phyloP scores from a whole-genome alignment of 192 early-diverging fungal species.

The Chytriomyces sp. region DNA sequence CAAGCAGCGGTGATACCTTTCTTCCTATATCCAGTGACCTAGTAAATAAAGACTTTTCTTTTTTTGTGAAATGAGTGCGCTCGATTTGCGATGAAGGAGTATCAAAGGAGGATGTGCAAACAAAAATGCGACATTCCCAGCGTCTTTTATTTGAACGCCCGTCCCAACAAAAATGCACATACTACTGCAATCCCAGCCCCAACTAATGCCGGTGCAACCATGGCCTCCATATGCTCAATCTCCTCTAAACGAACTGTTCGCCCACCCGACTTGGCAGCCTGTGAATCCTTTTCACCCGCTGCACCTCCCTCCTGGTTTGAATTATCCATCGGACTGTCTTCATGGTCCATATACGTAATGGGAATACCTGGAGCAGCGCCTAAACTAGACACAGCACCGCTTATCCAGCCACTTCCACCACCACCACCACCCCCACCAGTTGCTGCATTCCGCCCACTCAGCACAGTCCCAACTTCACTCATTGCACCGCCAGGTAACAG shows the following conservation, averaged over 20 bases:
- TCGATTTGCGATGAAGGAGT: no score
- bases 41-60: neutral
- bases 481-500: neutral
- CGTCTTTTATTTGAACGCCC: constrained; percentile 38
- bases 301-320: no score
- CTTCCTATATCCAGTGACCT: neutral
- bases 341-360: neutral
- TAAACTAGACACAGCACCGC: neutral
- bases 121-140: neutral
- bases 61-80: neutral
- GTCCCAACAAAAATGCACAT: constrained; percentile 53
- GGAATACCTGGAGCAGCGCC: neutral
- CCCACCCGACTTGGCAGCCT: neutral
- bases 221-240: constrained; percentile 28
- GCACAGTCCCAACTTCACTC: neutral
- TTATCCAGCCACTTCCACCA: neutral
- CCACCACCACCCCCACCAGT: neutral
- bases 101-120: no score
- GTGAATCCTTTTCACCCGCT: neutral
- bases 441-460: neutral
- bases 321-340: neutral
- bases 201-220: constrained; percentile 39
- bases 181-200: constrained; percentile 46
- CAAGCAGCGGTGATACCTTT: constrained; percentile 45
- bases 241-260: constrained; percentile 10